Conservation (phyloP, 2,329 filamentous ascomycete genomes). For the Pseudocercospora crystallina region DNA sequence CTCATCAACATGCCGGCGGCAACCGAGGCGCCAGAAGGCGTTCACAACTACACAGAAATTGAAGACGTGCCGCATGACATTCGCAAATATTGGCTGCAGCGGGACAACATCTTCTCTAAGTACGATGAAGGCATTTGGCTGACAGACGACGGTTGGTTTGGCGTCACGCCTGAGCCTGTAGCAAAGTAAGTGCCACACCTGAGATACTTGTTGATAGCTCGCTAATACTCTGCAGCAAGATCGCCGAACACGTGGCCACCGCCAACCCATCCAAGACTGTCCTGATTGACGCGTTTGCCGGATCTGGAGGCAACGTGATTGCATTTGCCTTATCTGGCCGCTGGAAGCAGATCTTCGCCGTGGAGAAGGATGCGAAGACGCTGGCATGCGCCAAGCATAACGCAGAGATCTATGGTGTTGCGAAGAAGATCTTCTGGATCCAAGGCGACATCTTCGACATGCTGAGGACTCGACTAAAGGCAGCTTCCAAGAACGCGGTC, state of each 20-base stretch:
- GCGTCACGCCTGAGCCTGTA: constrained; percentile 89
- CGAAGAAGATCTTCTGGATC: constrained; percentile 78
- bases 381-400: constrained; percentile 92
- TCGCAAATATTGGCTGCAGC: constrained; percentile 89
- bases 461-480: constrained; percentile 54
- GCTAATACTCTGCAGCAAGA: constrained; percentile 57
- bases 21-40: constrained; percentile 56
- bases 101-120: constrained; percentile 79
- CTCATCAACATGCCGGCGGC: constrained; percentile 15
- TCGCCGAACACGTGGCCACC: constrained; percentile 69
- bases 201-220: neutral
- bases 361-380: constrained; percentile 78
- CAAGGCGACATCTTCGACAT: constrained; percentile 82
- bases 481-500: constrained; percentile 53
- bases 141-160: constrained; percentile 95
- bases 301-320: constrained; percentile 90
- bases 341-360: constrained; percentile 82
- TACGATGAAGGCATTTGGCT: constrained; percentile 88
- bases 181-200: constrained; percentile 62
- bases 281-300: constrained; percentile 85
- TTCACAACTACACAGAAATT: constrained; percentile 71
- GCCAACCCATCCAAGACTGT: constrained; percentile 58
- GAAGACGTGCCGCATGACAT: constrained; percentile 78
- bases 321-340: constrained; percentile 80
- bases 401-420: constrained; percentile 78